These are phyloP conservation scores for Pterocarpus macrocarpus DNA, from an alignment of 306 rosid species.

Conservation along the genomic window DNA sequence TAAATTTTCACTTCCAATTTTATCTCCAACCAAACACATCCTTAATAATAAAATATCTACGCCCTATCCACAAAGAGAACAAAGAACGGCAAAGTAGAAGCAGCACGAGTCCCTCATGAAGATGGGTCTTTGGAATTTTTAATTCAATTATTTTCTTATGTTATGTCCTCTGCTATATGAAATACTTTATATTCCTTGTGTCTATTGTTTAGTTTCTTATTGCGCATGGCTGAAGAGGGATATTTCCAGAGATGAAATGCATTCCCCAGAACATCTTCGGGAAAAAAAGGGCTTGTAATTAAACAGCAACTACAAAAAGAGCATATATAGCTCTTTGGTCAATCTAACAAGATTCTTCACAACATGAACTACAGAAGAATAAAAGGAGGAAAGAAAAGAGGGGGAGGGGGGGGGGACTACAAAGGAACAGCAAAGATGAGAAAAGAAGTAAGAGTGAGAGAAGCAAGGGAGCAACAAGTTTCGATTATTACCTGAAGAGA, in stretches of 20 bases:
- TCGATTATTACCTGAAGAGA: constrained; percentile 16
- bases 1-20: too few relatives aligned
- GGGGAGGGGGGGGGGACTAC: not conserved
- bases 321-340: not conserved
- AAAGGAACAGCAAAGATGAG: not conserved
- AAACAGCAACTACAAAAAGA: not conserved
- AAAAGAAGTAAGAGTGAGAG: not conserved
- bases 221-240: too few relatives aligned
- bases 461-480: not conserved
- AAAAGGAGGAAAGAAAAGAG: not conserved
- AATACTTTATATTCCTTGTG: too few relatives aligned
- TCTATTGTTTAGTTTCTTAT: too few relatives aligned
- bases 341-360: not conserved
- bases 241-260: not conserved
- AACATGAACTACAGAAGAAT: not conserved
- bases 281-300: not conserved
- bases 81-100: too few relatives aligned
- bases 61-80: too few relatives aligned
- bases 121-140: too few relatives aligned
- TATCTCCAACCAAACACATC: too few relatives aligned
- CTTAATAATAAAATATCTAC: too few relatives aligned
- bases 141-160: too few relatives aligned
- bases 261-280: not conserved
- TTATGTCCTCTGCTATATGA: too few relatives aligned
- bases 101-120: too few relatives aligned